Evolutionary conservation across 768 basidiomycete species (phyloP), one percentile per base, ranked within the genome.

Genomic region (Leccinum imitatum): DNA sequence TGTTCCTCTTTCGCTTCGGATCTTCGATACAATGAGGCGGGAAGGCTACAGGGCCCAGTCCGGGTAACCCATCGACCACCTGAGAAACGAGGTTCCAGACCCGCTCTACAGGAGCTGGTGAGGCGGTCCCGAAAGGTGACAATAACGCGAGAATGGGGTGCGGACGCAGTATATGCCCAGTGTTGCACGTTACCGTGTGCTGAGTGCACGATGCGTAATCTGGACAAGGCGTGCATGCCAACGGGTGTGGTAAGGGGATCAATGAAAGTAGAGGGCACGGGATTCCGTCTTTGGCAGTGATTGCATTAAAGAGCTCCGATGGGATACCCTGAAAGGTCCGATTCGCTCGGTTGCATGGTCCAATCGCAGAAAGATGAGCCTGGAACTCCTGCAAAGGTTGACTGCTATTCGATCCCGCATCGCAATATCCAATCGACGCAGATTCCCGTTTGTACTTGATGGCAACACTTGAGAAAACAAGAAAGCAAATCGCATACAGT

Each of bases 1-100:
- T 90, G 64, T 87, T 80, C 56, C 79, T 75, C 75, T 87, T 91
- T 69, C 91, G 79, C 68, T 78, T 83, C 56, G 89, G 89, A 74
- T 94, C 91, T 75, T 89, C 87, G 53, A 86, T 76, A 69, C 92
- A 94, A 50, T 83, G 79, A 44, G 89, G 89, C 25, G 91, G 85
- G 54, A 94, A 78, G 21, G 86, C 90, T 44, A 93, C 80, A 60
- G 88, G 83, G n/a, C 91, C 90, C 23, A 91, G 74, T 33, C 85
- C 83, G 21, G 91, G 92, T 53, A 93, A 70, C 31, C 92, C 92
- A 73, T 93, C 81, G 50, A 84, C 74, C 11, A 78, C 58, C 50
- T 68, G 64, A 46, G 79, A 80, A 57, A 87, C 69, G 47, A 77
- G 67, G 66, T 78, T 79, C 82, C 82, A 84, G 37, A 75, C 67